Percentiles rank a stretch among this genome's conserved stretches.
Evolutionary conservation across 306 rosid genomes (phyloP).

Genomic region (Bauhinia variegata): DNA sequence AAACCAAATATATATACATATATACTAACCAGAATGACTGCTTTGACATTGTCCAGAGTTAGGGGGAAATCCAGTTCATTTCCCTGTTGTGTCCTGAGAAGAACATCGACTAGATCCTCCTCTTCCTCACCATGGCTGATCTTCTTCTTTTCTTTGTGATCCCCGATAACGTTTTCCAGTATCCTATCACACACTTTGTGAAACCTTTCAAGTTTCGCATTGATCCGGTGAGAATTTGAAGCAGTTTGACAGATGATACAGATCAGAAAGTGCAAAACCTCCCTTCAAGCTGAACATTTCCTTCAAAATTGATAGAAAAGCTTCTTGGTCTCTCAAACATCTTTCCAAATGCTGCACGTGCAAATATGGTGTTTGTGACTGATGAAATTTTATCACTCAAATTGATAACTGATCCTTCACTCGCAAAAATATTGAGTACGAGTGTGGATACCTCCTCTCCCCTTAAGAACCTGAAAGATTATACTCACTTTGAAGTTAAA

Average conservation of each 20-base stretch:
- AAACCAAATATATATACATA: background rate
- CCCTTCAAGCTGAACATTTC: background rate
- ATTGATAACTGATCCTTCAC: constrained; percentile 24
- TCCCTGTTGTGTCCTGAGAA: background rate
- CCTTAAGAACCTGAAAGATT: background rate
- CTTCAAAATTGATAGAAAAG: background rate
- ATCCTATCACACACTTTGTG: constrained; percentile 8
- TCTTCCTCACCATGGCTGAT: background rate
- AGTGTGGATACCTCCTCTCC: constrained; percentile 26
- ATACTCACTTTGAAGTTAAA: background rate
- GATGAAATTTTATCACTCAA: background rate
- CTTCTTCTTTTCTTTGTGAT: constrained; percentile 18
- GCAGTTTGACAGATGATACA: constrained; percentile 20
- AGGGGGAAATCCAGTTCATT: background rate
- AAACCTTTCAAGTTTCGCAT: background rate
- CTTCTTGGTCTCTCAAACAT: background rate
- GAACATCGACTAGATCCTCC: constrained; percentile 27
- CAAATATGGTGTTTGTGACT: background rate
- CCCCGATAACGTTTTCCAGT: constrained; percentile 16
- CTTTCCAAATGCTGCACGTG: constrained; percentile 21
- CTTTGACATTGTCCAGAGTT: constrained; percentile 9
- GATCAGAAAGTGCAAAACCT: constrained; percentile 21
- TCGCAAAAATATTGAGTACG: background rate
- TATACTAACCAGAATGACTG: constrained; percentile 22
- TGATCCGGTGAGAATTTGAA: constrained; percentile 16